Evolutionary conservation across 2,329 filamentous ascomycete genomes (phyloP), one percentile per base, ranked within the genome.

Genomic region (Ophiognomonia clavigignenti-juglandacearum): DNA sequence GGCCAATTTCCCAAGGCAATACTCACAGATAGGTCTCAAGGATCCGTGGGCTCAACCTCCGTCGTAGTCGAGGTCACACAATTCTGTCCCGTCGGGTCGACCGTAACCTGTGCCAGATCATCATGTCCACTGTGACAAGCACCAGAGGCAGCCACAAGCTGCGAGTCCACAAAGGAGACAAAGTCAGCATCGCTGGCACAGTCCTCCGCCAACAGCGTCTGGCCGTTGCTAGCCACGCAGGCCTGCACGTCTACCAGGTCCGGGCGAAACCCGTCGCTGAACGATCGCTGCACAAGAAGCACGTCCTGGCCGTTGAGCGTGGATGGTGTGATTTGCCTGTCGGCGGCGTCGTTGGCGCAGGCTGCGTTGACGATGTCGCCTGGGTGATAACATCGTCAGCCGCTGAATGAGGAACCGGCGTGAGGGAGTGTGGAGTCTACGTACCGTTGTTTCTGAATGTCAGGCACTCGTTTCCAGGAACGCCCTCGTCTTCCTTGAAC

Each of bases 281-380:
- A 69, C 7, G 57, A 51, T 26, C 65, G 61, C 54, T 71, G 66
- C 6, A 71, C 63, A 9, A 62, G 55, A 16, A 70, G 60, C 4
- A 66, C 63, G 26, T 59, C 44, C 22, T 54, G 50, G 23, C 62
- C 61, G 32, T 59, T 54, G 20, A 64, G 43, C 7, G 61, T 67
- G 7, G 62, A 60, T 11, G 66, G 64, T 4, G 63, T 67, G 3
- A 70, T 56, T 55, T 70, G 64, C n/a, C 67, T 61, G 54, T 70
- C 66, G 7, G 63, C 65, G 6, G 65, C 56, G 3, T 56, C 56
- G 51, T 64, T 52, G 41, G 61, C 65, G 42, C 66, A 69, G 24
- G 66, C 66, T 23, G 66, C 64, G 43, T 71, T 63, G 38, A 70
- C 68, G 18, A 70, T 69, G 49, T 69, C 63, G 47, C 67, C 66